phyloP scores from a whole-genome alignment of 148 eudicot species.

The Rhododendron kiyosumense region DNA sequence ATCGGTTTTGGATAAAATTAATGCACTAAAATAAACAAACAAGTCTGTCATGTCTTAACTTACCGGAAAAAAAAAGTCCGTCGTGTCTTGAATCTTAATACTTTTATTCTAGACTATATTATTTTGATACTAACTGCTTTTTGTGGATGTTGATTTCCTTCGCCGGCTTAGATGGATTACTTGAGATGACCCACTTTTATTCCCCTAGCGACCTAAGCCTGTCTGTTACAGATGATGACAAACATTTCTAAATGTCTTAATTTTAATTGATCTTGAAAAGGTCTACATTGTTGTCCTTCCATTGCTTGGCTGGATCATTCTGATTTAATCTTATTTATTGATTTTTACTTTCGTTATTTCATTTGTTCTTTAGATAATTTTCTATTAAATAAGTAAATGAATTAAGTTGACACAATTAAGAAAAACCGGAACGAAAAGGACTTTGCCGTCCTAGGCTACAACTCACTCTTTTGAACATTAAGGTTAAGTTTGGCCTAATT shows the following conservation, averaged over 20 bases:
- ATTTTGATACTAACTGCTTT: no score
- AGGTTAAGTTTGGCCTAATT: not conserved
- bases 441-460: not conserved
- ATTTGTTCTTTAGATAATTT: no score
- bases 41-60: not conserved
- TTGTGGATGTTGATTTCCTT: not conserved
- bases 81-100: no score
- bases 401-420: no score
- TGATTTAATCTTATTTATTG: not conserved
- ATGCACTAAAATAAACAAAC: not conserved
- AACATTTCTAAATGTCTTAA: not conserved
- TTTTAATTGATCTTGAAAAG: not conserved
- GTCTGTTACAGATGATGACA: not conserved
- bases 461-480: not conserved
- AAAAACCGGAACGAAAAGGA: not conserved
- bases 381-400: no score
- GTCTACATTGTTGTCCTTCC: not conserved
- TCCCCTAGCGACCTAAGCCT: not conserved
- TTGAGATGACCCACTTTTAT: not conserved
- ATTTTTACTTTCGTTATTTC: no score
- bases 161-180: not conserved
- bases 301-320: not conserved
- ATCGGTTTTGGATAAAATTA: no score
- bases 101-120: no score
- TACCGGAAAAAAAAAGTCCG: no score